These are phyloP conservation scores for Coemansia sp. DNA, from an alignment of 192 early-diverging fungal genomes.

Conservation along the genomic window DNA sequence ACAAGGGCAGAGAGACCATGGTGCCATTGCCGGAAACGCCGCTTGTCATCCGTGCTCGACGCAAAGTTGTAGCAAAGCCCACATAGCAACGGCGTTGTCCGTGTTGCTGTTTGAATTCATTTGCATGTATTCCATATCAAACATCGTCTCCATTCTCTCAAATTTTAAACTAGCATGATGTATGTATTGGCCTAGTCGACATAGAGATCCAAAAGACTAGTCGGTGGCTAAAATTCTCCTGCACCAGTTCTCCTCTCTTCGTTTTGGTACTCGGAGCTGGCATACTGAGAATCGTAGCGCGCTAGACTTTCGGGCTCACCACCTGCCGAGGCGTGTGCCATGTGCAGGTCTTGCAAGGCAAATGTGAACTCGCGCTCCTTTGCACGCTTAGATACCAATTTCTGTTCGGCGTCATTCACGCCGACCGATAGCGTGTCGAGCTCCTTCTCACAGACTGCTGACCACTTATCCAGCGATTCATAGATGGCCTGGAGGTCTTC, in stretches of 20 bases:
- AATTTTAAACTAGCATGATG: too few relatives aligned
- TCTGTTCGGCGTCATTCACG: constrained; percentile 21
- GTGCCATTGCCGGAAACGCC: constrained; percentile 37
- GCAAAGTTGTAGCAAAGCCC: constrained; percentile 18
- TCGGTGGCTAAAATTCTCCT: background rate
- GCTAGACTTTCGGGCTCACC: constrained; percentile 1
- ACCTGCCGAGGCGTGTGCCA: background rate
- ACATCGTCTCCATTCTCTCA: background rate
- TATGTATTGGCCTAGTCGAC: background rate
- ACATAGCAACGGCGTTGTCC: constrained; percentile 1
- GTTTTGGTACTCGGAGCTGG: constrained; percentile 44
- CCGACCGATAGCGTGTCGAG: constrained; percentile 14
- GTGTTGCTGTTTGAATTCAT: background rate
- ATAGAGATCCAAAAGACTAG: background rate
- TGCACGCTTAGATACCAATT: constrained; percentile 9
- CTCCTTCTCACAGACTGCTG: constrained; percentile 28
- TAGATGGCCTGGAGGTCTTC: constrained; percentile 38
- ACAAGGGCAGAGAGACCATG: constrained; percentile 4
- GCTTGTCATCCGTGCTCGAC: constrained; percentile 38
- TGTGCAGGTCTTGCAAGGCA: constrained; percentile 30
- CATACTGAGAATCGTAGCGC: constrained; percentile 41
- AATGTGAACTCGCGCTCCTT: constrained; percentile 33
- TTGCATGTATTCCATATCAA: background rate
- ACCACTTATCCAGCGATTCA: constrained; percentile 31
- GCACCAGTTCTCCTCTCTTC: constrained; percentile 28